phyloP scores from a whole-genome alignment of 768 basidiomycete genomes.

The Paxillus involutus region DNA sequence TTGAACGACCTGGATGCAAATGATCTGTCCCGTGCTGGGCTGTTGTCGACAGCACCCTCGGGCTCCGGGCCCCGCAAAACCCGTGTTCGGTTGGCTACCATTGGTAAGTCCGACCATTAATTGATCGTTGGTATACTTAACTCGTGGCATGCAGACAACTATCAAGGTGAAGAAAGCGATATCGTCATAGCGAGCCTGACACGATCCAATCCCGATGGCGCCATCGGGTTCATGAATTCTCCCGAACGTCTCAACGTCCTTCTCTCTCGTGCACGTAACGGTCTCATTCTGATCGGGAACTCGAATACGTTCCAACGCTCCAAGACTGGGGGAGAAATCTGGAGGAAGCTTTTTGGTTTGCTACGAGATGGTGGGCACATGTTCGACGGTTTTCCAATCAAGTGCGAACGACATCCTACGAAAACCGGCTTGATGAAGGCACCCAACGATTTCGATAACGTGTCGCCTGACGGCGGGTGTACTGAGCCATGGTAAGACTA shows the following conservation, averaged over 20 bases:
- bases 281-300: conserved; percentile 67
- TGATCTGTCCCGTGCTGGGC: conserved; percentile 58
- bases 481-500: conserved; percentile 52
- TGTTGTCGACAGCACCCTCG: conserved; percentile 41
- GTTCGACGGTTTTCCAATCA: conserved; percentile 58
- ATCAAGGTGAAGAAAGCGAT: conserved; percentile 74
- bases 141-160: conserved; percentile 51
- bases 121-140: not conserved
- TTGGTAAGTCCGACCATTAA: conserved; percentile 41
- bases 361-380: conserved; percentile 44
- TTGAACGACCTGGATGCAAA: conserved; percentile 61
- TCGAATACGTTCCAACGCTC: conserved; percentile 54
- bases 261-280: conserved; percentile 66
- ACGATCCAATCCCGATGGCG: conserved; percentile 51
- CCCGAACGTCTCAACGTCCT: conserved; percentile 72
- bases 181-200: conserved; percentile 64
- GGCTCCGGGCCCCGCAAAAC: conserved; percentile 43
- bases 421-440: conserved; percentile 36
- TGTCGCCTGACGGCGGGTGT: conserved; percentile 66
- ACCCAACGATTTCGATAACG: conserved; percentile 48
- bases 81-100: conserved; percentile 58
- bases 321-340: conserved; percentile 50
- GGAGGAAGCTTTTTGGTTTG: conserved; percentile 49
- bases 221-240: conserved; percentile 73
- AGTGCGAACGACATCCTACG: conserved; percentile 56